Percentiles rank a stretch among this genome's conserved stretches.
These are phyloP conservation scores for Neonectria faginata DNA, from an alignment of 2,329 filamentous ascomycete genomes.

Conservation along the genomic window DNA sequence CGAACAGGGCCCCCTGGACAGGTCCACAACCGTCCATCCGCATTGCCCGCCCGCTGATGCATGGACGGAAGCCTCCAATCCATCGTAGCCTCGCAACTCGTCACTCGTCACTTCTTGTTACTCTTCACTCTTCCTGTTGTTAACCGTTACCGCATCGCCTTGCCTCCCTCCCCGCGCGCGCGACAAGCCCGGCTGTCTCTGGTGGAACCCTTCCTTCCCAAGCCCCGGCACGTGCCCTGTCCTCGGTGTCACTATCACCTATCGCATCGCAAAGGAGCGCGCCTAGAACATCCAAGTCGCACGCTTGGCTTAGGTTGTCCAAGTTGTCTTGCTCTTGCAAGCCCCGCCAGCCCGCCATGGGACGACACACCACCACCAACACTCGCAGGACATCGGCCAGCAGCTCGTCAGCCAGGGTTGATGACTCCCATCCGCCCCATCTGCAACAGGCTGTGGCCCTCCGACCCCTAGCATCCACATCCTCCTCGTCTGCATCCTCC, in stretches of 20 bases:
- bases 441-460: constrained; percentile 48
- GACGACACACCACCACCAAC: constrained; percentile 36
- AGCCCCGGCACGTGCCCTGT: constrained; percentile 8
- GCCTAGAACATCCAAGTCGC: not conserved
- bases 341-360: constrained; percentile 45
- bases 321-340: constrained; percentile 26
- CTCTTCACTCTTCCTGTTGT: not conserved
- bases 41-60: not conserved
- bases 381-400: constrained; percentile 32
- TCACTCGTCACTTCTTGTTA: not conserved
- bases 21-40: not conserved
- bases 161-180: constrained; percentile 7
- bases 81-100: constrained; percentile 1
- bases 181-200: constrained; percentile 19
- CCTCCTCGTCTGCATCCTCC: constrained; percentile 38
- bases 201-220: constrained; percentile 13
- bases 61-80: constrained; percentile 1
- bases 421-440: constrained; percentile 43
- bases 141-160: not conserved
- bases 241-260: constrained; percentile 9
- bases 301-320: constrained; percentile 13
- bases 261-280: constrained; percentile 15
- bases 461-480: constrained; percentile 46
- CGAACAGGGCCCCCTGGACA: constrained; percentile 17
- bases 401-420: constrained; percentile 42